Percentiles rank a stretch among this genome's conserved stretches.
Evolutionary conservation across 805 yeast genomes (phyloP).

Genomic region (Kazachstania kunashirensis): DNA sequence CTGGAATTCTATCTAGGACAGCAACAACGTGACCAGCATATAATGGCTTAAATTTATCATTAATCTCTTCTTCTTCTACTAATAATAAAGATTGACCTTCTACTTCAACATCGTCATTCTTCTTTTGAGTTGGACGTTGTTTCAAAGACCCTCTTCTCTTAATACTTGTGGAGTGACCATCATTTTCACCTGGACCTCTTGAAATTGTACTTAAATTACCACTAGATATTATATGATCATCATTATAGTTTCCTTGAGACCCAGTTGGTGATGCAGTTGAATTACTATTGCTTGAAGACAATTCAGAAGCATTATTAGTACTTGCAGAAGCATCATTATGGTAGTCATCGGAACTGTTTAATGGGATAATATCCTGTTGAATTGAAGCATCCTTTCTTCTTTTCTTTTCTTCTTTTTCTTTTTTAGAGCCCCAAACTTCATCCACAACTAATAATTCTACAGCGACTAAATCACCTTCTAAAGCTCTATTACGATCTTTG

Average conservation of each 20-base stretch:
- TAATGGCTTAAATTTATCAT: constrained; percentile 83
- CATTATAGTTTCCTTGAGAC: constrained; percentile 8
- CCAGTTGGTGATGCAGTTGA: constrained; percentile 7
- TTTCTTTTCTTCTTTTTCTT: constrained; percentile 95
- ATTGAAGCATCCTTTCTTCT: constrained; percentile 60
- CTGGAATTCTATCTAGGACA: constrained; percentile 93
- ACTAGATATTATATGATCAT: constrained; percentile 11
- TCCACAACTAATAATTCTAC: constrained; percentile 90
- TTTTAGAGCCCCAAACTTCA: constrained; percentile 94
- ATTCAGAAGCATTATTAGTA: constrained; percentile 14
- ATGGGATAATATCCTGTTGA: constrained; percentile 32
- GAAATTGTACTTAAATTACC: not conserved
- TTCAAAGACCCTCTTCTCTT: constrained; percentile 83
- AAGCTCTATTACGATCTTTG: constrained; percentile 93
- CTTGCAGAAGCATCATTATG: constrained; percentile 73
- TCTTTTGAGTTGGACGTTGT: constrained; percentile 94
- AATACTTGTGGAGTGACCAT: constrained; percentile 20
- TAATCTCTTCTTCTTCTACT: constrained; percentile 92
- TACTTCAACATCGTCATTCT: constrained; percentile 96
- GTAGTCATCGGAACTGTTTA: constrained; percentile 49
- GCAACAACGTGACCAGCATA: constrained; percentile 99
- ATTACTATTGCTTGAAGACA: constrained; percentile 4
- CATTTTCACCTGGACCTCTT: constrained; percentile 26
- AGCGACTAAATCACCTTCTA: constrained; percentile 95
- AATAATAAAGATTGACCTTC: constrained; percentile 90